phyloP scores from a whole-genome alignment of 345 rosid species.

The Odontarrhena argentea region DNA sequence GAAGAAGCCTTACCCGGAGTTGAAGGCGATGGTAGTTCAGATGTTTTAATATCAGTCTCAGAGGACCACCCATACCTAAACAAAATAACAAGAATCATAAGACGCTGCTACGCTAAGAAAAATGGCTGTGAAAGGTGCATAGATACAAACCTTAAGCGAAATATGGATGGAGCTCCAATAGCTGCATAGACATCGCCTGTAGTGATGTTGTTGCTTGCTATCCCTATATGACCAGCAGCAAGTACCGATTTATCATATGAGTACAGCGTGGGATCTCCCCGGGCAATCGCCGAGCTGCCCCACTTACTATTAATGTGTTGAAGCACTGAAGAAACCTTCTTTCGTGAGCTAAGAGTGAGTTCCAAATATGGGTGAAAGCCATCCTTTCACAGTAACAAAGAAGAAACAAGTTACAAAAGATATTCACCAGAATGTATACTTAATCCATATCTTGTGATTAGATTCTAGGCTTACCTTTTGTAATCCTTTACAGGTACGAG shows the following conservation, averaged over 20 bases:
- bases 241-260: constrained; percentile 50
- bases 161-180: constrained; percentile 66
- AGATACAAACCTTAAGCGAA: constrained; percentile 72
- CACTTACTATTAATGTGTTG: constrained; percentile 70
- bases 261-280: constrained; percentile 60
- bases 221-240: constrained; percentile 51
- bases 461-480: constrained; percentile 58
- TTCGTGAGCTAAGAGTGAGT: constrained; percentile 69
- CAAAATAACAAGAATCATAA: constrained; percentile 29
- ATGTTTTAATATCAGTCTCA: constrained; percentile 35
- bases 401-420: not conserved
- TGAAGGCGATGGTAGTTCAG: constrained; percentile 39
- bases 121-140: constrained; percentile 17
- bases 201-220: constrained; percentile 49
- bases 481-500: constrained; percentile 57
- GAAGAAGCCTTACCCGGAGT: constrained; percentile 39
- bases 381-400: constrained; percentile 47
- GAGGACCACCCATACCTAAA: constrained; percentile 86
- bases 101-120: constrained; percentile 18
- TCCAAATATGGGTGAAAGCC: constrained; percentile 92
- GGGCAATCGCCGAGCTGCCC: constrained; percentile 67
- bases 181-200: constrained; percentile 63
- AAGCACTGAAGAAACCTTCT: constrained; percentile 74
- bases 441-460: constrained; percentile 1
- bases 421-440: not conserved